These are phyloP conservation scores for Quercus bicolor DNA, from an alignment of 306 rosid species.

Conservation along the genomic window DNA sequence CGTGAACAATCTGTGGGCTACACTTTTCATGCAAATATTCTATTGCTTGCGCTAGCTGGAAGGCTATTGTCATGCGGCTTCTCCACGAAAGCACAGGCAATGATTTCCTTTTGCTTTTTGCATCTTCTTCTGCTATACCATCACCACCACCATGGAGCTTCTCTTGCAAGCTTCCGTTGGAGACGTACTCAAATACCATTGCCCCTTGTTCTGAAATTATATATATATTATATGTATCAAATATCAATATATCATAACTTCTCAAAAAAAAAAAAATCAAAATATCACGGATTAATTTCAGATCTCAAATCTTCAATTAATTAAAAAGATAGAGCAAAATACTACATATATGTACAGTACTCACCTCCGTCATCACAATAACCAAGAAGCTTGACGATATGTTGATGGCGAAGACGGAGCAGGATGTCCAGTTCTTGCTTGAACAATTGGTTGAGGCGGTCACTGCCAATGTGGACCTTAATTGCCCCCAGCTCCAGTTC, in stretches of 20 bases:
- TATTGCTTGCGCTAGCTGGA: slow-evolving; percentile 36
- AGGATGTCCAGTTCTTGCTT: slow-evolving; percentile 43
- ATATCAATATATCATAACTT: not conserved
- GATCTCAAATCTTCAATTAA: not conserved
- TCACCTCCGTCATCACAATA: slow-evolving; percentile 37
- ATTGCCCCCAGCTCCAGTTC: slow-evolving; percentile 9
- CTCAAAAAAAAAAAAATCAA: too few relatives aligned
- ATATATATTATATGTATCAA: too few relatives aligned
- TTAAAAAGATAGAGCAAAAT: too few relatives aligned
- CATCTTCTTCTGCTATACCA: too few relatives aligned
- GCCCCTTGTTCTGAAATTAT: slow-evolving; percentile 34
- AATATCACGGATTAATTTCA: not conserved
- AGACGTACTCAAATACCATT: slow-evolving; percentile 36
- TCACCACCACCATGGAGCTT: slow-evolving; percentile 26
- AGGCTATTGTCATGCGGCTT: slow-evolving; percentile 35
- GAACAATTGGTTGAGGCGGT: slow-evolving; percentile 35
- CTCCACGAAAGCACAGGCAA: slow-evolving; percentile 33
- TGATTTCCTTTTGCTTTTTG: not conserved
- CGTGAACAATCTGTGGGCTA: slow-evolving; percentile 41
- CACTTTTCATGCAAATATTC: slow-evolving; percentile 41
- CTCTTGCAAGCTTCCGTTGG: slow-evolving; percentile 46
- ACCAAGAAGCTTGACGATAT: slow-evolving; percentile 37
- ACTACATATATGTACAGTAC: not conserved
- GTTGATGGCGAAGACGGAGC: slow-evolving; percentile 27
- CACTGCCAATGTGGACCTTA: slow-evolving; percentile 35